Conservation (phyloP, 345 rosid genomes). For the Citrus australasica region DNA sequence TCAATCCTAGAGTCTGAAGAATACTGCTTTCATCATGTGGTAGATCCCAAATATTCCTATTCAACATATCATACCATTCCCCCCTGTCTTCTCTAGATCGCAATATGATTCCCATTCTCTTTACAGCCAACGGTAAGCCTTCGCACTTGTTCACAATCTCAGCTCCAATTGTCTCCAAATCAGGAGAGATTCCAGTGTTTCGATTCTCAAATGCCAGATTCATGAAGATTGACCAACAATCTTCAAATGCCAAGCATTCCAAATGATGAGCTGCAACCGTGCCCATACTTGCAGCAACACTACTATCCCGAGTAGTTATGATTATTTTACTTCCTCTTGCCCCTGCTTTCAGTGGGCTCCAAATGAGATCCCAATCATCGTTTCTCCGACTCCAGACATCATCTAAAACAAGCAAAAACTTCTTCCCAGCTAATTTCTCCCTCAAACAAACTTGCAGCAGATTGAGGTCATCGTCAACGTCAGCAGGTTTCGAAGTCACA, state of each 20-base stretch:
- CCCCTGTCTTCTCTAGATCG: background rate
- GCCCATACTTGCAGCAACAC: slow-evolving; percentile 20
- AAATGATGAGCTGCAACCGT: slow-evolving; percentile 16
- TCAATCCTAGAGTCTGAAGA: slow-evolving; percentile 15
- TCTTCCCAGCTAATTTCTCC: slow-evolving; percentile 12
- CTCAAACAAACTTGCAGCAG: slow-evolving; percentile 25
- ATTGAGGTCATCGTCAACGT: slow-evolving; percentile 6
- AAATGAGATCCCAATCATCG: slow-evolving; percentile 22
- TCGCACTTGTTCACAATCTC: slow-evolving; percentile 22
- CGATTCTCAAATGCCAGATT: slow-evolving; percentile 17
- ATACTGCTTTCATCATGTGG: background rate
- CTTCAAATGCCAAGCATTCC: slow-evolving; percentile 14
- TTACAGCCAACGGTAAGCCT: slow-evolving; percentile 26
- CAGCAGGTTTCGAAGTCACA: slow-evolving; percentile 1
- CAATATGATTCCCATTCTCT: slow-evolving; percentile 6
- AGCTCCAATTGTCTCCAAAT: slow-evolving; percentile 13
- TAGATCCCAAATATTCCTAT: slow-evolving; percentile 18
- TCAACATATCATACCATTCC: slow-evolving; percentile 15
- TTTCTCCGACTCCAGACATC: slow-evolving; percentile 20
- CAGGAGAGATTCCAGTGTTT: background rate
- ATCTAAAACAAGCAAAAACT: slow-evolving; percentile 26
- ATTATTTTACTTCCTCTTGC: slow-evolving; percentile 19
- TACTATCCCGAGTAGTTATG: slow-evolving; percentile 22
- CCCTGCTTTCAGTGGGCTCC: slow-evolving; percentile 16
- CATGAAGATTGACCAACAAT: slow-evolving; percentile 22